Conservation (phyloP, 257 asterid genomes). For the Gardenia jasminoides region DNA sequence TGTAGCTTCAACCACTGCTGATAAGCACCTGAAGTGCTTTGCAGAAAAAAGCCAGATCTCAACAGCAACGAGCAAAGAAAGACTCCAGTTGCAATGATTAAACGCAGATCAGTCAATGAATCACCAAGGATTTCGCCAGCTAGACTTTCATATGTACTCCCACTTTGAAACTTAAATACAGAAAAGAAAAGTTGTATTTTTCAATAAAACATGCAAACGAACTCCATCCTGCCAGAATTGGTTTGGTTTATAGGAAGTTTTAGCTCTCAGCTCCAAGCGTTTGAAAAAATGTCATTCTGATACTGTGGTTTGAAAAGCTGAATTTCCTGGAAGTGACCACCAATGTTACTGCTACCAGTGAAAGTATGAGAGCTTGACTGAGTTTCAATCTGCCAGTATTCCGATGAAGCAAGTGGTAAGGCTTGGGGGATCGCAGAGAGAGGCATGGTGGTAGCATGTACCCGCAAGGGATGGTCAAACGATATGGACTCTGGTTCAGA, state of each 20-base stretch:
- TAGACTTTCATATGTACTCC: not conserved
- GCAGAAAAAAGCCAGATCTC: not conserved
- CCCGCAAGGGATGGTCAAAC: slow-evolving; percentile 35
- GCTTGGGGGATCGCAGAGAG: slow-evolving; percentile 50
- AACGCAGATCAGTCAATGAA: not conserved
- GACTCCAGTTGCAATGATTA: not conserved
- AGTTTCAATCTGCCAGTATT: slow-evolving; percentile 54
- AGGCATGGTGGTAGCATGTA: slow-evolving; percentile 25
- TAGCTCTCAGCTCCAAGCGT: slow-evolving; percentile 35
- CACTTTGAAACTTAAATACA: slow-evolving; percentile 6
- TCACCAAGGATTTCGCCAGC: not conserved
- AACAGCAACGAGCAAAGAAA: not conserved
- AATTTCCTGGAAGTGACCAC: slow-evolving; percentile 40
- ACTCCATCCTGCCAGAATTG: not conserved
- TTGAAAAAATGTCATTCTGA: slow-evolving; percentile 46
- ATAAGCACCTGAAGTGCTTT: not conserved
- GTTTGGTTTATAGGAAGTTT: not conserved
- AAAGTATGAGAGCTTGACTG: slow-evolving; percentile 32
- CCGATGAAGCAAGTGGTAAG: slow-evolving; percentile 50
- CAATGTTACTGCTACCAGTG: slow-evolving; percentile 28
- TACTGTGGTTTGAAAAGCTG: slow-evolving; percentile 46
- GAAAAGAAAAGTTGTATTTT: not conserved
- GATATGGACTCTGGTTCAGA: slow-evolving; percentile 44
- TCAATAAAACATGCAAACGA: not conserved
- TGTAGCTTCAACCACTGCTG: not conserved